Percentiles rank a stretch among this genome's conserved stretches.
phyloP scores from a whole-genome alignment of 306 rosid species.

The Acacia acuminata region DNA sequence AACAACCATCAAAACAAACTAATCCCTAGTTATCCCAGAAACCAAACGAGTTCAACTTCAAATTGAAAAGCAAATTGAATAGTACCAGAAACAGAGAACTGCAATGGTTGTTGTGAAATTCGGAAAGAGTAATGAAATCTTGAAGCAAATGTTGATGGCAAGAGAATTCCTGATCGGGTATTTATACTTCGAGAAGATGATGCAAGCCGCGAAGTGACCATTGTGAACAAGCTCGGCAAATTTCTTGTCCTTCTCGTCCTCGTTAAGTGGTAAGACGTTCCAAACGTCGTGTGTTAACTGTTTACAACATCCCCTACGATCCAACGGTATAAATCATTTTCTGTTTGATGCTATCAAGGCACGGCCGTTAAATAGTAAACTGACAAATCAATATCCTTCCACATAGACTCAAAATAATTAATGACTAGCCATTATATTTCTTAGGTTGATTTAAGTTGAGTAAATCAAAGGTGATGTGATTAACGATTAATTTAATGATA shows the following conservation, averaged over 20 bases:
- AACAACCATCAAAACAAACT: background rate
- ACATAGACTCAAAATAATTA: no score
- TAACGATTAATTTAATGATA: no score
- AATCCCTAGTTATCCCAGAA: conserved; percentile 1
- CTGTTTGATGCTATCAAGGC: no score
- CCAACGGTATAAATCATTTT: no score
- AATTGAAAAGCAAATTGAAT: background rate
- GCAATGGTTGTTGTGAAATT: background rate
- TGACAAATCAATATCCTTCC: no score
- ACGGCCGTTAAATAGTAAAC: no score
- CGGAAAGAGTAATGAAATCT: background rate
- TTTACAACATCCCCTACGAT: no score
- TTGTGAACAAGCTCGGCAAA: conserved; percentile 28
- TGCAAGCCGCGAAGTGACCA: conserved; percentile 43
- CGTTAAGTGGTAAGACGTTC: no score
- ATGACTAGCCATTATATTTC: no score
- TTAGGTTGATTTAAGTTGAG: no score
- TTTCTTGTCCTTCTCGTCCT: conserved; percentile 20
- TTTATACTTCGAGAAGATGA: conserved; percentile 37
- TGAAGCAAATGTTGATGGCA: conserved; percentile 15
- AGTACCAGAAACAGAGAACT: conserved; percentile 53
- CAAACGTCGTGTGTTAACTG: no score
- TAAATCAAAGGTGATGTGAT: no score
- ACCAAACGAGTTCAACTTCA: background rate
- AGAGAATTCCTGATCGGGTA: conserved; percentile 30